These are phyloP conservation scores for Botrytis hyacinthi DNA, from an alignment of 2,329 filamentous ascomycete genomes.

Conservation along the genomic window DNA sequence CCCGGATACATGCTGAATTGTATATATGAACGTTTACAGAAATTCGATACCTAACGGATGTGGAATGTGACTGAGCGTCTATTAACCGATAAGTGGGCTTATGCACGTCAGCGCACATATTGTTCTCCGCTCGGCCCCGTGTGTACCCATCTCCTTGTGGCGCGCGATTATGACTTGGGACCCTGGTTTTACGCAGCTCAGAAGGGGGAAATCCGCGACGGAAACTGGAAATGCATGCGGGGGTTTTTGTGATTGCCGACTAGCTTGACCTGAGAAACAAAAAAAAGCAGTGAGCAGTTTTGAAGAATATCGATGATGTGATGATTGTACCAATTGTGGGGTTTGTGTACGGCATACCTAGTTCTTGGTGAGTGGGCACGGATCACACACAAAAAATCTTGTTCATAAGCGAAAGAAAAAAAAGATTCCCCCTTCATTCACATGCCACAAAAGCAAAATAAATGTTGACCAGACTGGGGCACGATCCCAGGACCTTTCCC, in stretches of 20 bases:
- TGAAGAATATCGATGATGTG: neutral
- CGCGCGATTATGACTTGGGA: neutral
- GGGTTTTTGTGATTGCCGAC: neutral
- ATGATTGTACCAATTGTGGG: neutral
- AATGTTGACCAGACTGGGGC: conserved; percentile 5
- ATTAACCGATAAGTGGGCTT: neutral
- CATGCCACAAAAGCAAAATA: neutral
- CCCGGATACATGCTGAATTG: neutral
- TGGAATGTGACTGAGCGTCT: neutral
- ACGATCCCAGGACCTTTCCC: conserved; percentile 16
- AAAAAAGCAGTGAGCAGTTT: neutral
- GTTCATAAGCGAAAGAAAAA: neutral
- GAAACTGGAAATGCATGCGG: neutral
- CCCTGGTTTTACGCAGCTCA: neutral
- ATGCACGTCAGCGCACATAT: neutral
- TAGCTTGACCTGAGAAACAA: neutral
- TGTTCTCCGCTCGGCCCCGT: neutral
- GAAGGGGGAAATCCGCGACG: neutral
- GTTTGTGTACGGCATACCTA: neutral
- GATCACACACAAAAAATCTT: neutral
- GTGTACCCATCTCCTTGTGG: neutral
- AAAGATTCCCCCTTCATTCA: neutral
- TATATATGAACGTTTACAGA: neutral
- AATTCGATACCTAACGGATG: neutral
- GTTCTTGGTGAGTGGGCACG: neutral